Conservation (phyloP, 2,329 filamentous ascomycete species). For the Paraphoma sp. region DNA sequence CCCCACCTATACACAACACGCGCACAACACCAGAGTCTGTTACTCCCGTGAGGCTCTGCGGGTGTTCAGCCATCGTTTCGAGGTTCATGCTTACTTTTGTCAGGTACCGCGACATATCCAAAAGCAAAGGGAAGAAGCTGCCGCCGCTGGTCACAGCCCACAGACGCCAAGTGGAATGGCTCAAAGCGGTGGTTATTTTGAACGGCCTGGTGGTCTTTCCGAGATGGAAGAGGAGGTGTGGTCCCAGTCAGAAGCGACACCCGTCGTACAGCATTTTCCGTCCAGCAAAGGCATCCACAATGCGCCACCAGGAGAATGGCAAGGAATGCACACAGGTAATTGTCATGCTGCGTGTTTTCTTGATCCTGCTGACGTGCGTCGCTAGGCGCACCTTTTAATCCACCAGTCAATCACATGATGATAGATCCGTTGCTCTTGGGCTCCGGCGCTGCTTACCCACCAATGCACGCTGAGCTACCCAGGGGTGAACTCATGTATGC, state of each 20-base stretch:
- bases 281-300: slow-evolving; percentile 30
- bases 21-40: too few species aligned
- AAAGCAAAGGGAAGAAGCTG: slow-evolving; percentile 46
- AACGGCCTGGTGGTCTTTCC: slow-evolving; percentile 32
- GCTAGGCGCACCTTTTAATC: slow-evolving; percentile 33
- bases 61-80: background rate
- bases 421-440: slow-evolving; percentile 45
- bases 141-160: slow-evolving; percentile 30
- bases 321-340: slow-evolving; percentile 37
- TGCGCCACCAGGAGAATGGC: slow-evolving; percentile 38
- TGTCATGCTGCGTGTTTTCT: background rate
- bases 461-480: slow-evolving; percentile 42
- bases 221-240: slow-evolving; percentile 48
- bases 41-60: background rate
- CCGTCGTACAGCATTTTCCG: slow-evolving; percentile 43
- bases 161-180: slow-evolving; percentile 37
- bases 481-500: slow-evolving; percentile 45
- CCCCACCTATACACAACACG: background rate
- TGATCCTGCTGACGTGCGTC: background rate
- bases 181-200: slow-evolving; percentile 31
- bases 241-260: slow-evolving; percentile 44
- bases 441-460: slow-evolving; percentile 34
- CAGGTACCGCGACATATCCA: slow-evolving; percentile 48
- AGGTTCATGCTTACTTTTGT: slow-evolving; percentile 15
- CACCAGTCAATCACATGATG: slow-evolving; percentile 46